Percentiles rank a stretch among this genome's conserved stretches.
These are phyloP conservation scores for Backusella mclennaniae DNA, from an alignment of 192 early-diverging fungal species.

Conservation along the genomic window DNA sequence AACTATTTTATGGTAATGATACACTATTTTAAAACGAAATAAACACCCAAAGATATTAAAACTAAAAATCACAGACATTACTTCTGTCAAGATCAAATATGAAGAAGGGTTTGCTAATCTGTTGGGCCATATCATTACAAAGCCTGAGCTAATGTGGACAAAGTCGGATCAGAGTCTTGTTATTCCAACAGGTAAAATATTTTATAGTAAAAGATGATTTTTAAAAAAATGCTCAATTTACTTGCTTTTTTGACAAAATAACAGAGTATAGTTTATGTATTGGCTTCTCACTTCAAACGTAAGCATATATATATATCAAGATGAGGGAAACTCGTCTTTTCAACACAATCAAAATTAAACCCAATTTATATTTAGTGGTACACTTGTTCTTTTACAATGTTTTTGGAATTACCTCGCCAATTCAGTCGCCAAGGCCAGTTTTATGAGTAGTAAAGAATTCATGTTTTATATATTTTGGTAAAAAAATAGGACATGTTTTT, in stretches of 20 bases:
- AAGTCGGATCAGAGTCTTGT: slow-evolving; percentile 6
- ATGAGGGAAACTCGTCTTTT: neutral
- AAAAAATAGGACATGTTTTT: neutral
- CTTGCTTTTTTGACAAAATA: too few species aligned
- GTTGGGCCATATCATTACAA: slow-evolving; percentile 12
- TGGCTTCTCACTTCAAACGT: slow-evolving; percentile 45
- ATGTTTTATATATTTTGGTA: slow-evolving; percentile 42
- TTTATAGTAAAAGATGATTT: neutral
- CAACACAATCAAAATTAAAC: neutral
- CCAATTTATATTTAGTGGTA: slow-evolving; percentile 21
- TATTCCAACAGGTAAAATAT: slow-evolving; percentile 17
- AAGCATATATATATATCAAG: neutral
- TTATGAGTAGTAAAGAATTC: slow-evolving; percentile 48
- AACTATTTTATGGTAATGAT: slow-evolving; percentile 32
- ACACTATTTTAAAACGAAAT: neutral
- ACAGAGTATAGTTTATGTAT: slow-evolving; percentile 37
- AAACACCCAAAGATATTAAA: neutral
- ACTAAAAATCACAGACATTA: slow-evolving; percentile 17
- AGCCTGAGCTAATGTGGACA: slow-evolving; percentile 30
- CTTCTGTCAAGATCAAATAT: slow-evolving; percentile 33
- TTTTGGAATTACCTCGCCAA: slow-evolving; percentile 48
- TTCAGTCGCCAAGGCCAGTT: slow-evolving; percentile 37
- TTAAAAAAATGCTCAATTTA: too few species aligned
- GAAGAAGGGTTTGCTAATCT: slow-evolving; percentile 29
- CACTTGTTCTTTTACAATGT: slow-evolving; percentile 41